Percentiles rank a stretch among this genome's conserved stretches.
phyloP scores from a whole-genome alignment of 306 rosid species.

The Calophaca sinica region DNA sequence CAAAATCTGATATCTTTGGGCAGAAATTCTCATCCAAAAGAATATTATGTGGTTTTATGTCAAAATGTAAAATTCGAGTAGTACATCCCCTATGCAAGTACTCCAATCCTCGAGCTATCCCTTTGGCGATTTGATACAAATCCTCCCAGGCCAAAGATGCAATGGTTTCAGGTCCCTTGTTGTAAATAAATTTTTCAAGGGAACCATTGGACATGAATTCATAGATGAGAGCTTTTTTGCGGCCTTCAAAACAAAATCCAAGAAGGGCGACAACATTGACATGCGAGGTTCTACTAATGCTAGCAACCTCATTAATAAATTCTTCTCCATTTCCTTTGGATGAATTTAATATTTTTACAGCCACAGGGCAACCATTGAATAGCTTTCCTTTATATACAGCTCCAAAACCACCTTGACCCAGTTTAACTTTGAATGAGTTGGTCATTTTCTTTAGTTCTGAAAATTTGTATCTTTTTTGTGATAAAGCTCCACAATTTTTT shows the following conservation, averaged over 20 bases:
- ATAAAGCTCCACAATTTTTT: conserved; percentile 26
- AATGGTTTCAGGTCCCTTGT: background rate
- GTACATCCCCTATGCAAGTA: conserved; percentile 60
- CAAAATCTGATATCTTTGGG: conserved; percentile 62
- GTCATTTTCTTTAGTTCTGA: conserved; percentile 48
- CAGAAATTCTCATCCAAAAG: conserved; percentile 53
- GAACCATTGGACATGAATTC: conserved; percentile 61
- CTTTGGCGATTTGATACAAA: conserved; percentile 42
- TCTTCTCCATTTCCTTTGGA: conserved; percentile 53
- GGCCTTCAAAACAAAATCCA: conserved; percentile 56
- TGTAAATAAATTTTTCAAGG: conserved; percentile 51
- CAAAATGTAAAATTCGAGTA: conserved; percentile 57
- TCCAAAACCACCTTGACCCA: conserved; percentile 60
- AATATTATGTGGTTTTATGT: conserved; percentile 62
- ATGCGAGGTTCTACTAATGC: conserved; percentile 46
- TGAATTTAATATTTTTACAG: conserved; percentile 49
- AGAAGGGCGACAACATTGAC: conserved; percentile 54
- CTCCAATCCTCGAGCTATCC: conserved; percentile 55
- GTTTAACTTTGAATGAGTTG: conserved; percentile 46
- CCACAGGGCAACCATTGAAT: conserved; percentile 18
- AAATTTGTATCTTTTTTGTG: conserved; percentile 43
- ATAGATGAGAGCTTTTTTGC: conserved; percentile 52
- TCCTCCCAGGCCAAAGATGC: conserved; percentile 46
- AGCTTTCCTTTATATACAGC: conserved; percentile 51
- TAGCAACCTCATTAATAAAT: conserved; percentile 55